phyloP scores from a whole-genome alignment of 257 asterid species.

The Nicotiana knightiana region DNA sequence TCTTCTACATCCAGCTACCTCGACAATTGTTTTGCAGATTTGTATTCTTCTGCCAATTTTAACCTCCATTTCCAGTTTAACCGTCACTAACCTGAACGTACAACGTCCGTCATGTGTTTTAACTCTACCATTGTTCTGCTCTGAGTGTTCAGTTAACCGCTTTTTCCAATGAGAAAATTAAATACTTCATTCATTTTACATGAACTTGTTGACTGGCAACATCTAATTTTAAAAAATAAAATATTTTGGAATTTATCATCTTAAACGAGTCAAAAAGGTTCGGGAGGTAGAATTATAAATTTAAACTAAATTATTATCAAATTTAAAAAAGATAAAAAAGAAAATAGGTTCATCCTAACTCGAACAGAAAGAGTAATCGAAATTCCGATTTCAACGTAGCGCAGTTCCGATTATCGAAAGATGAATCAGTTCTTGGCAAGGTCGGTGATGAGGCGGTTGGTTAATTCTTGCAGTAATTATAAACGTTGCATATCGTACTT shows the following conservation, averaged over 20 bases:
- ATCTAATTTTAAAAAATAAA: too few relatives aligned
- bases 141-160: neutral
- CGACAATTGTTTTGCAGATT: conserved; percentile 11
- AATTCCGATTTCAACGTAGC: neutral
- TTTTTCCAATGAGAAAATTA: neutral
- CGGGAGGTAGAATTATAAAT: too few relatives aligned
- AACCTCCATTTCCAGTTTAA: neutral
- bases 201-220: too few relatives aligned
- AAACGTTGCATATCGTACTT: conserved; percentile 21
- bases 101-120: neutral
- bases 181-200: neutral
- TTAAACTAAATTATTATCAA: too few relatives aligned
- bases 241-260: too few relatives aligned
- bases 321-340: too few relatives aligned
- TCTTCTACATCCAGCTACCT: too few relatives aligned
- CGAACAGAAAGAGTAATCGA: neutral
- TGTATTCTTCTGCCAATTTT: neutral
- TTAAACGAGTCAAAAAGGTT: too few relatives aligned
- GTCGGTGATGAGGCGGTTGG: conserved; percentile 41
- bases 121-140: neutral
- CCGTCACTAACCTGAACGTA: neutral
- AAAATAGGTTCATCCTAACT: too few relatives aligned
- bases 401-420: neutral
- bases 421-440: conserved; percentile 47
- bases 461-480: conserved; percentile 26